phyloP scores from a whole-genome alignment of 306 rosid genomes.

The Vicia sativa region DNA sequence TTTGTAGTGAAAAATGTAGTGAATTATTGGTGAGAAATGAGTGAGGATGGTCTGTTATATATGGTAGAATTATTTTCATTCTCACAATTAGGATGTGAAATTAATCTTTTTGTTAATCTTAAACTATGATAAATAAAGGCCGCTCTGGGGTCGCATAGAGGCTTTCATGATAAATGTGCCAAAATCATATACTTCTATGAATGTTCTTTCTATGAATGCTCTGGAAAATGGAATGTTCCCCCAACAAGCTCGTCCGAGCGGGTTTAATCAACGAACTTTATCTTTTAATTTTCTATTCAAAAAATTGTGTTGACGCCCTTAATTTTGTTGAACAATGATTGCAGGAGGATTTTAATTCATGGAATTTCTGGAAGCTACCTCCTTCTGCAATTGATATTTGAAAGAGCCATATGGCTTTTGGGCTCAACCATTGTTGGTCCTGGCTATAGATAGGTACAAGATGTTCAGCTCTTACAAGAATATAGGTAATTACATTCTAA shows the following conservation, averaged over 20 bases:
- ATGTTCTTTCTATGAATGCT: no score
- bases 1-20: no score
- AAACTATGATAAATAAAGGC: no score
- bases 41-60: no score
- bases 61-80: no score
- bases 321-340: conserved; percentile 31
- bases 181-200: conserved; percentile 81
- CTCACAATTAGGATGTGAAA: no score
- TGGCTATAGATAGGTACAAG: conserved; percentile 37
- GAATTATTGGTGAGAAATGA: no score
- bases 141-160: no score
- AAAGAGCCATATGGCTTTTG: conserved; percentile 31
- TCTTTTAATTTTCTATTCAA: conserved; percentile 16
- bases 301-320: no score
- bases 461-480: conserved; percentile 35
- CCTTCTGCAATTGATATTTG: conserved; percentile 51
- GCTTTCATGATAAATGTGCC: no score
- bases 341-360: conserved; percentile 92
- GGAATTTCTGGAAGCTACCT: conserved; percentile 95
- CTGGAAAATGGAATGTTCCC: conserved; percentile 91
- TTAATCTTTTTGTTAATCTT: no score
- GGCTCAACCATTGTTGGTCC: conserved; percentile 34
- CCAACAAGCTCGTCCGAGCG: conserved; percentile 62
- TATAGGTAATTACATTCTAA: conserved; percentile 47
- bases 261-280: conserved; percentile 50